A percentile compares a stretch with the other conserved stretches of the same genome.
These are phyloP conservation scores for Pythium utonaiense DNA, from an alignment of 352 stramenopile genomes.

Conservation along the genomic window DNA sequence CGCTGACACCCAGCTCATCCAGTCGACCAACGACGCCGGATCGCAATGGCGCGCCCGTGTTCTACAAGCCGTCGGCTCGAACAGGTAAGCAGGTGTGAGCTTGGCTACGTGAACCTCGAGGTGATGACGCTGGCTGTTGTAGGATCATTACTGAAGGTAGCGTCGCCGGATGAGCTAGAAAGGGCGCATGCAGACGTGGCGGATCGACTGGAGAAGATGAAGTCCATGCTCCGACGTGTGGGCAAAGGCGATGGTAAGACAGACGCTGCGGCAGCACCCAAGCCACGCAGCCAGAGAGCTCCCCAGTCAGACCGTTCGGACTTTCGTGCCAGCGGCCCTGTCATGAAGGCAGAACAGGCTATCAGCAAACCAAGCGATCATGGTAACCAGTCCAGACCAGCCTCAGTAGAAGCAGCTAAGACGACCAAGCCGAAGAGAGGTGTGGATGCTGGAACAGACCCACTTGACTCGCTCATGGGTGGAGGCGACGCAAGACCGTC, in stretches of 20 bases:
- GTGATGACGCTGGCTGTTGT: constrained; percentile 15
- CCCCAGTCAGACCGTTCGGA: background rate
- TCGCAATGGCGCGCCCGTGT: constrained; percentile 31
- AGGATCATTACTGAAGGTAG: constrained; percentile 52
- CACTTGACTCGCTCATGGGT: constrained; percentile 47
- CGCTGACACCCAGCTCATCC: constrained; percentile 25
- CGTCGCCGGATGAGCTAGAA: constrained; percentile 39
- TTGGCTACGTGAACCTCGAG: no score
- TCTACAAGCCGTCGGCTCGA: constrained; percentile 44
- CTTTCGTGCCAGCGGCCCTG: background rate
- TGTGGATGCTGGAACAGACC: constrained; percentile 52
- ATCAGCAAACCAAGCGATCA: background rate
- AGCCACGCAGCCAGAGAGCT: background rate
- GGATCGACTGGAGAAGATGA: constrained; percentile 56
- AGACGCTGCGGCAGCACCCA: background rate
- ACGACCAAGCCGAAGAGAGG: background rate
- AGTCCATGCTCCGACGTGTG: constrained; percentile 43
- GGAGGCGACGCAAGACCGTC: background rate
- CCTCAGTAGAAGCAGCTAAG: background rate
- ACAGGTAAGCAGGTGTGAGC: constrained; percentile 33
- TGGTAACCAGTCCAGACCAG: constrained; percentile 3
- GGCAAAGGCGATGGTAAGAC: constrained; percentile 3
- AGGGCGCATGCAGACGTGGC: constrained; percentile 47
- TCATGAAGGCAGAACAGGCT: background rate
- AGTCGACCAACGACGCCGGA: constrained; percentile 33